Evolutionary conservation across 2,329 filamentous ascomycete genomes (phyloP), one percentile per base, ranked within the genome.

Genomic region (Aspergillus alliaceus): DNA sequence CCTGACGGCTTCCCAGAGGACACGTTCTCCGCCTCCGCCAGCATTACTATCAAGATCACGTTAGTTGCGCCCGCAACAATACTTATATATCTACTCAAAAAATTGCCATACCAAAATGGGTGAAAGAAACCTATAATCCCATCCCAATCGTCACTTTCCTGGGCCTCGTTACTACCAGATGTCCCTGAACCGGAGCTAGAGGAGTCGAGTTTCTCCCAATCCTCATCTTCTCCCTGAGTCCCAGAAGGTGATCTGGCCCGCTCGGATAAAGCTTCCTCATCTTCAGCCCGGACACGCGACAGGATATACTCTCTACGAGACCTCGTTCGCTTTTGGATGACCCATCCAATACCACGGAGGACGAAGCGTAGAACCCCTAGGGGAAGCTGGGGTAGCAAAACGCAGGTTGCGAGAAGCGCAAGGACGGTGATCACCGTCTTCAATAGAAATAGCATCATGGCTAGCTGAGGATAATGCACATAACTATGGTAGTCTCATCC

Each of bases 81-180:
- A 57, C 29, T 47, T 14, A n/a, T 27, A 29, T 24, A 18, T 44
- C 7, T 27, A 8, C 11, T 11, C 14, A 40, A 40, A 47, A 25
- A 56, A 22, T 29, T 6, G 34, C 4, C 83, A 62, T 80, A 93
- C 90, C 95, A 98, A 74, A 97, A 99, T 1, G 95, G 95, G 74
- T 99, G 95, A 72, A 99, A 96, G 82, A 99, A 98, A 47, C 91
- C 95, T 61, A 98, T 86, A 53, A 97, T 86, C 31, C 93, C 93
- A 60, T 87, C 82, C 90, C 90, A 97, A 46, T 89, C 82, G 63
- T 83, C 79, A 57, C 82, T 80, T 34, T 74, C 75, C 11, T 29
- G 46, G 18, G 25, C 29, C 46, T 74, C 79, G 62, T 79, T 80
- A 48, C 72, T 70, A 24, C 77, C 76, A 48, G 72, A 59, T 60